Percentiles rank a stretch among this genome's conserved stretches.
Evolutionary conservation across 2,329 filamentous ascomycete species (phyloP).

Genomic region (Pseudovirgaria hyperparasitica): DNA sequence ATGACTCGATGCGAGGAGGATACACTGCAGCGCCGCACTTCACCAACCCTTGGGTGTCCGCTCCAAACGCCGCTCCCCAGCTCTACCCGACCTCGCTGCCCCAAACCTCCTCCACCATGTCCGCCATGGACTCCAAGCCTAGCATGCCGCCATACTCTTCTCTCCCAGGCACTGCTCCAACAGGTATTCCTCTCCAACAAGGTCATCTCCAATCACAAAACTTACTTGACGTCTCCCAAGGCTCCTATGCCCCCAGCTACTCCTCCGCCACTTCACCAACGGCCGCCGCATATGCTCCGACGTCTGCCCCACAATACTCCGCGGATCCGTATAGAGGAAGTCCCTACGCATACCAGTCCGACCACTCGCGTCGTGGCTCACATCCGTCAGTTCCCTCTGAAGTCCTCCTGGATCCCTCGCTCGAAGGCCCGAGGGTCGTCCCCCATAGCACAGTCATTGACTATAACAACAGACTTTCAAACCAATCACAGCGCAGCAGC

Average conservation of each 20-base stretch:
- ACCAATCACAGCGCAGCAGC: conserved; percentile 48
- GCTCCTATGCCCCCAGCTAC: conserved; percentile 59
- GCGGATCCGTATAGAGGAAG: conserved; percentile 47
- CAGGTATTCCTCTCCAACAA: conserved; percentile 53
- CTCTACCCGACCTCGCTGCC: conserved; percentile 54
- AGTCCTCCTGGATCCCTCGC: conserved; percentile 34
- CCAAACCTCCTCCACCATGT: conserved; percentile 34
- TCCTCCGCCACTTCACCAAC: conserved; percentile 58
- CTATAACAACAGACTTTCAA: conserved; percentile 46
- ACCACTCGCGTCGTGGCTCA: conserved; percentile 57
- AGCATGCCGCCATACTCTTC: conserved; percentile 56
- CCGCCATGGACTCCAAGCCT: conserved; percentile 11
- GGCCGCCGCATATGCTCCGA: conserved; percentile 52
- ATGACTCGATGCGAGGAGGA: conserved; percentile 70
- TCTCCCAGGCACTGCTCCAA: conserved; percentile 58
- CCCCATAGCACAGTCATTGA: conserved; percentile 54
- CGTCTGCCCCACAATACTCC: conserved; percentile 58
- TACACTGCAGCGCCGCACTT: conserved; percentile 66
- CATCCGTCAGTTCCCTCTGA: conserved; percentile 64
- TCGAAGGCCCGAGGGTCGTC: conserved; percentile 32
- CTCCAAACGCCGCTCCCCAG: conserved; percentile 43
- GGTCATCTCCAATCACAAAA: conserved; percentile 49
- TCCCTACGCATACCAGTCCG: conserved; percentile 45
- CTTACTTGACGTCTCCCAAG: conserved; percentile 62
- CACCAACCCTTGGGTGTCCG: conserved; percentile 75